Evolutionary conservation across 495 filamentous ascomycete genomes (phyloP).

Genomic region (Hypoxylon perforatum): DNA sequence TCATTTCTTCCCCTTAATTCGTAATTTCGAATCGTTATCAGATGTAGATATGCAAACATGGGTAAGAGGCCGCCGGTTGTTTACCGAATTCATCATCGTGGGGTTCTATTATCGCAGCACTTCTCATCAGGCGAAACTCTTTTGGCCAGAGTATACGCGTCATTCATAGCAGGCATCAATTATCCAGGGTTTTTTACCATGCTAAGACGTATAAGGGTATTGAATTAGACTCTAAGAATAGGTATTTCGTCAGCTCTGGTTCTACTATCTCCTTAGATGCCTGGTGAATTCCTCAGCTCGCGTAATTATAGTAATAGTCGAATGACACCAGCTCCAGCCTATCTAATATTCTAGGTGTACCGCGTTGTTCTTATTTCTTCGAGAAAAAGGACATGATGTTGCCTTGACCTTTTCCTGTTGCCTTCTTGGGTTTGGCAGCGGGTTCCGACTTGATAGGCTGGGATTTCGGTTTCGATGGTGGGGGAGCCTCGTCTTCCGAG

Average conservation of each 20-base stretch:
- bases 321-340: not conserved
- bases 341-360: not conserved
- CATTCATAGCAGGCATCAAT: too few relatives aligned
- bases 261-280: too few relatives aligned
- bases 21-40: not conserved
- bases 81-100: too few relatives aligned
- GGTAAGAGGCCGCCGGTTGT: too few relatives aligned
- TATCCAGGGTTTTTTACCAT: too few relatives aligned
- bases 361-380: constrained; percentile 69
- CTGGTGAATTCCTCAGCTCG: not conserved
- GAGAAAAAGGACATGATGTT: constrained; percentile 95
- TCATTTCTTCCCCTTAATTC: constrained; percentile 1
- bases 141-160: too few relatives aligned
- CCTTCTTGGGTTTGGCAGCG: constrained; percentile 66
- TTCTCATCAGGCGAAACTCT: too few relatives aligned
- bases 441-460: constrained; percentile 40
- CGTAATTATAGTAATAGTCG: not conserved
- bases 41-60: too few relatives aligned
- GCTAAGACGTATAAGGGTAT: too few relatives aligned
- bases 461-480: constrained; percentile 64
- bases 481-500: constrained; percentile 82
- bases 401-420: constrained; percentile 73
- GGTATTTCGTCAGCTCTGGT: too few relatives aligned
- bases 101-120: too few relatives aligned
- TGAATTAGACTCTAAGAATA: too few relatives aligned